Evolutionary conservation across 2,329 filamentous ascomycete species (phyloP), one percentile per base, ranked within the genome.

Genomic region (Hypoxylon sp.): DNA sequence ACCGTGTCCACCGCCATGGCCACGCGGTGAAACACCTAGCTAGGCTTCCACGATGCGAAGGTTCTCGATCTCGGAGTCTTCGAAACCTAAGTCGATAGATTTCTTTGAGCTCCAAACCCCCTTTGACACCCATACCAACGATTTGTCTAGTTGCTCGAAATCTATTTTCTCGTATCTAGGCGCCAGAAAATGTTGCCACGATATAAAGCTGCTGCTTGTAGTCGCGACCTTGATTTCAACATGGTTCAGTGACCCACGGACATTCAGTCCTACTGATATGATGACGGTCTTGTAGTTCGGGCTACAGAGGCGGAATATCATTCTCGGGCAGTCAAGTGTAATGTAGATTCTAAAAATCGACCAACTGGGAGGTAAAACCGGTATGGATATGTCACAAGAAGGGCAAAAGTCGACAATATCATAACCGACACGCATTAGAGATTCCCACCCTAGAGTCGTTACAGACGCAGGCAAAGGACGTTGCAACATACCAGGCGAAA

Each of bases 381-480:
- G 16, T 11, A 18, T 26, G 22, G 6, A 18, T 18, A 32, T 5
- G 5, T 12, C n/a, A 32, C 26, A 51, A 9, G 56, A 26, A 20
- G 56, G 56, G 14, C 52, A 52, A 28, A 52, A 59, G 28, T 59
- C 56, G 12, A 12, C 36, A 36, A 59, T 20, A 22, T 18, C 52
- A 52, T 59, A 59, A 8, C 38, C 56, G 14, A 38, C 3, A 6
- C 46, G 6, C n/a, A 16, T 6, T 1, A 48, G 6, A 26, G 30
- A 38, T 36, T 38, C 4, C 8, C 4, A 18, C 42, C 26, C 6
- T 26, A 26, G 20, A 46, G 22, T n/a, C n/a, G n/a, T n/a, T n/a
- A n/a, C n/a, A n/a, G n/a, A n/a, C n/a, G n/a, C n/a, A n/a, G n/a
- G n/a, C n/a, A n/a, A n/a, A n/a, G n/a, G n/a, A n/a, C n/a, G n/a